phyloP scores from a whole-genome alignment of 768 basidiomycete genomes.

The Cyclocybe cylindracea region DNA sequence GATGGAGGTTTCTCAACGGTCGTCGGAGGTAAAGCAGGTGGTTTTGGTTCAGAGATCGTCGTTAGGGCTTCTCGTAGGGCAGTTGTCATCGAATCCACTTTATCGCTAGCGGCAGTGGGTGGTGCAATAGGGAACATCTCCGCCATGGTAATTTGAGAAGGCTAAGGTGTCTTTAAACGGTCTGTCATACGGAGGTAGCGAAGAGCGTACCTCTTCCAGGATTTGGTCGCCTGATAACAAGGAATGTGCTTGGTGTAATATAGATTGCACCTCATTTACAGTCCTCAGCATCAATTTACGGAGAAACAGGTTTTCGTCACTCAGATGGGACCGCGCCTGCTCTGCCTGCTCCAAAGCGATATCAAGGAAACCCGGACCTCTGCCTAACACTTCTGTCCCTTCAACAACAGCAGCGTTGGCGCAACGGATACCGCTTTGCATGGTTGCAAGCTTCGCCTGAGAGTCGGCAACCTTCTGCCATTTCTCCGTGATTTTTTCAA shows the following conservation, averaged over 20 bases:
- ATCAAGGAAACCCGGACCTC: conserved; percentile 59
- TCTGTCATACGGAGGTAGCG: conserved; percentile 6
- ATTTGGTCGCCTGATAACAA: conserved; percentile 33
- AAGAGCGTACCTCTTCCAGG: conserved; percentile 45
- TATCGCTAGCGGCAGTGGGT: conserved; percentile 47
- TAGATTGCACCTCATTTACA: conserved; percentile 64
- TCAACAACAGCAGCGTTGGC: conserved; percentile 52
- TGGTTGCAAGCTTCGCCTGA: conserved; percentile 57
- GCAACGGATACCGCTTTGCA: conserved; percentile 53
- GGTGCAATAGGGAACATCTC: conserved; percentile 59
- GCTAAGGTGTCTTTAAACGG: conserved; percentile 31
- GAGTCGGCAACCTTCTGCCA: conserved; percentile 73
- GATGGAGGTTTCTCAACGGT: conserved; percentile 8
- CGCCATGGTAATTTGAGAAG: conserved; percentile 41
- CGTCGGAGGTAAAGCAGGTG: conserved; percentile 18
- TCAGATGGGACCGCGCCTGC: conserved; percentile 57
- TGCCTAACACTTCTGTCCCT: conserved; percentile 45
- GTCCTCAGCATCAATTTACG: conserved; percentile 59
- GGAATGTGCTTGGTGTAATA: conserved; percentile 48
- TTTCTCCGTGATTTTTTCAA: conserved; percentile 72
- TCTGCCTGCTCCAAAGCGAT: conserved; percentile 75
- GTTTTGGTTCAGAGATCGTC: conserved; percentile 26
- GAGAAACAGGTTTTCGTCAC: conserved; percentile 65
- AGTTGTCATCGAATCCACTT: conserved; percentile 43
- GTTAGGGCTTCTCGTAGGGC: conserved; percentile 39